Evolutionary conservation across 2,329 filamentous ascomycete genomes (phyloP).

Genomic region (Cryphonectria japonica): DNA sequence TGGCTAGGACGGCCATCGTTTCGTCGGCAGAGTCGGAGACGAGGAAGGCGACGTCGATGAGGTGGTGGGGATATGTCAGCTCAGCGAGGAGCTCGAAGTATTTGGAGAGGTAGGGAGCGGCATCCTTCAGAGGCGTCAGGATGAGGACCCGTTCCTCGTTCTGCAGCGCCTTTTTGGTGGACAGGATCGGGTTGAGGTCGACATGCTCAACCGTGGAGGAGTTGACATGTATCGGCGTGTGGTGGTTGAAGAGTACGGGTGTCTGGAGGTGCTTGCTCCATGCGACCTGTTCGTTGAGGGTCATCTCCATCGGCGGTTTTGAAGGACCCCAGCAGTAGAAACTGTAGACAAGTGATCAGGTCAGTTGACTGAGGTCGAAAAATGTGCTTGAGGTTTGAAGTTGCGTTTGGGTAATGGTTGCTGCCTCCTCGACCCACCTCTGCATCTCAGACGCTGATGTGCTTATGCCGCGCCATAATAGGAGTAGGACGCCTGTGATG

Average conservation of each 20-base stretch:
- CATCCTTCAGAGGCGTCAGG: conserved; percentile 90
- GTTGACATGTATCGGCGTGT: conserved; percentile 85
- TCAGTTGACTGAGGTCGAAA: conserved; percentile 1
- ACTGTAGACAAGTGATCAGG: conserved; percentile 50
- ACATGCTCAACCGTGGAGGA: conserved; percentile 76
- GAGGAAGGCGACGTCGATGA: conserved; percentile 94
- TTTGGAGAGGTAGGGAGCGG: conserved; percentile 77
- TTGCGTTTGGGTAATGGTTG: not conserved
- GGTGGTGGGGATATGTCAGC: conserved; percentile 89
- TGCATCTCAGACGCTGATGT: conserved; percentile 85
- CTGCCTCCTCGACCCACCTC: conserved; percentile 62
- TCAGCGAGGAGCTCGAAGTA: conserved; percentile 93
- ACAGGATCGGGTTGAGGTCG: conserved; percentile 83
- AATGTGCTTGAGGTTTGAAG: not conserved
- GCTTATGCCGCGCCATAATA: conserved; percentile 87
- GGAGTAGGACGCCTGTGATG: conserved; percentile 69
- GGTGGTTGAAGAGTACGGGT: conserved; percentile 95
- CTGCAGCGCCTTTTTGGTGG: conserved; percentile 74
- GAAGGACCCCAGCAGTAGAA: conserved; percentile 97
- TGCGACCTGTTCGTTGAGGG: conserved; percentile 82
- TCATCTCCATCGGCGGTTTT: conserved; percentile 96
- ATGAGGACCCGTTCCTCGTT: conserved; percentile 91
- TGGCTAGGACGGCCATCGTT: conserved; percentile 81
- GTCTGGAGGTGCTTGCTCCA: conserved; percentile 91
- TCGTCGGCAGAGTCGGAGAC: conserved; percentile 92